phyloP scores from a whole-genome alignment of 192 early-diverging fungal genomes.

The Jimgerdemannia lactiflua region DNA sequence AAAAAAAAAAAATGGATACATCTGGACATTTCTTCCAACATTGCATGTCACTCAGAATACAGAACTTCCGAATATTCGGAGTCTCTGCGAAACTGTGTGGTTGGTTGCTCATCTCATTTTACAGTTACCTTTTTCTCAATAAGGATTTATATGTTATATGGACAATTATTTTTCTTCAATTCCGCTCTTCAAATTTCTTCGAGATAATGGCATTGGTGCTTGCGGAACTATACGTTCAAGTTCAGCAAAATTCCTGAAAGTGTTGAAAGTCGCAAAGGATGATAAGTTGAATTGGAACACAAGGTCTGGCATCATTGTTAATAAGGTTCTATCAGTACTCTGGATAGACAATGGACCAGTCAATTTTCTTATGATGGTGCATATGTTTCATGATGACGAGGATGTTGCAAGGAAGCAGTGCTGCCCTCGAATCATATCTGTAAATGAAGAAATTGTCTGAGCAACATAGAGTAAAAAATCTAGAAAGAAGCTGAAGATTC shows the following conservation, averaged over 20 bases:
- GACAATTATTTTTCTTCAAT: slow-evolving; percentile 25
- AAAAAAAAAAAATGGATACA: no score
- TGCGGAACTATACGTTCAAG: background rate
- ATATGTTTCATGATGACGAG: no score
- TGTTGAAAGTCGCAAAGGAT: background rate
- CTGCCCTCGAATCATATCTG: no score
- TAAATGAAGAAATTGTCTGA: no score
- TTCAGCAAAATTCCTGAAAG: background rate
- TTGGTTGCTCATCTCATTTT: slow-evolving; percentile 20
- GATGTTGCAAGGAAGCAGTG: no score
- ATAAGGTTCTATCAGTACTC: slow-evolving; percentile 11
- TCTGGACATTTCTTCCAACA: slow-evolving; percentile 14
- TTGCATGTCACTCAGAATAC: background rate
- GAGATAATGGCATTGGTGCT: slow-evolving; percentile 11
- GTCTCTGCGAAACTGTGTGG: slow-evolving; percentile 12
- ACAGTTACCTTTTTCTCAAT: slow-evolving; percentile 12
- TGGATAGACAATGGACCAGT: slow-evolving; percentile 35
- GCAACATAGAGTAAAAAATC: no score
- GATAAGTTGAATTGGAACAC: slow-evolving; percentile 3
- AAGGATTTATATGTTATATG: no score
- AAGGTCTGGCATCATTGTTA: background rate
- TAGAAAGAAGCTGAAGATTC: no score
- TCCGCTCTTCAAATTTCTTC: slow-evolving; percentile 20
- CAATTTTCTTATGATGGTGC: slow-evolving; percentile 19
- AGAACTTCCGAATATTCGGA: background rate